These are phyloP conservation scores for Lepidium campestre DNA, from an alignment of 441 rosid genomes.

Conservation along the genomic window DNA sequence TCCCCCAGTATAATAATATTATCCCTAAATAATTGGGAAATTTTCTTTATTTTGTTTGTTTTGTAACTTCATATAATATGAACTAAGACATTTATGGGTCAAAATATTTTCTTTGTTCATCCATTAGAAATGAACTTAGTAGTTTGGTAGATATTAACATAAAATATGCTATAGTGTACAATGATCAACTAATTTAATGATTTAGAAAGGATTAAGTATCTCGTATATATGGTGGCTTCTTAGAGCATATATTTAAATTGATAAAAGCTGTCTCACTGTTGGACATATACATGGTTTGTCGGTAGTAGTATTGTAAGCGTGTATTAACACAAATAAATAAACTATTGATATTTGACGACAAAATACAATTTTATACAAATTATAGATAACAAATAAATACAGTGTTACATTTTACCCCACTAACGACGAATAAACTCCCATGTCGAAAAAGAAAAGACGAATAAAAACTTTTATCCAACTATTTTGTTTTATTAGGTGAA, in stretches of 20 bases:
- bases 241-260: constrained; percentile 11
- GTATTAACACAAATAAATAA: constrained; percentile 10
- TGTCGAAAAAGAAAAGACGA: background rate
- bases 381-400: too few relatives aligned
- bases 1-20: background rate
- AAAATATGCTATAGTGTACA: background rate
- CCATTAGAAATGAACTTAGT: background rate
- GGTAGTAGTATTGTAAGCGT: constrained; percentile 20
- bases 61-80: background rate
- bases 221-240: constrained; percentile 4
- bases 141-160: background rate
- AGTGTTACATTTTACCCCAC: background rate
- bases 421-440: background rate
- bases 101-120: background rate
- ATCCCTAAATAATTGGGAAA: background rate
- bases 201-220: background rate
- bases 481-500: background rate
- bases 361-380: too few relatives aligned
- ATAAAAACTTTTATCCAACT: background rate
- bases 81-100: background rate
- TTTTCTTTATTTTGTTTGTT: background rate
- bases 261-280: constrained; percentile 23
- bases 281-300: constrained; percentile 25
- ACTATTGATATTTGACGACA: background rate
- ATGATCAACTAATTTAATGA: background rate